A percentile compares a stretch with the other conserved stretches of the same genome.
Evolutionary conservation across 192 early-diverging fungal genomes (phyloP).

Genomic region (Glomus cerebriforme): DNA sequence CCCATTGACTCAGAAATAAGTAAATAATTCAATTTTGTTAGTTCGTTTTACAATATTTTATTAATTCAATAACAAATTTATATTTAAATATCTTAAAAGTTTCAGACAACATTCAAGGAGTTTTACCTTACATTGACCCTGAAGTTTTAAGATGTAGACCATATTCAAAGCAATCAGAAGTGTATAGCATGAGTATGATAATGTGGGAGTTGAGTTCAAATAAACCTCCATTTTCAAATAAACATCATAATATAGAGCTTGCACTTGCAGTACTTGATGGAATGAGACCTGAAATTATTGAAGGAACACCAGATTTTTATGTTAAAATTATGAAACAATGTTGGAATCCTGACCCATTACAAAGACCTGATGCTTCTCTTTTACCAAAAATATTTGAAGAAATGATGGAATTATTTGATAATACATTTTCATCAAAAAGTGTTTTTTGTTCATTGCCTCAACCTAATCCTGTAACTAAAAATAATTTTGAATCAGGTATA

Average conservation of each 20-base stretch:
- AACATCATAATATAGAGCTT: not conserved
- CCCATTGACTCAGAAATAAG: conserved; percentile 38
- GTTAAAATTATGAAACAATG: not conserved
- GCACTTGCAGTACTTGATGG: not conserved
- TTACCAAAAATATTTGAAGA: conserved; percentile 42
- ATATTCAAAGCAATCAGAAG: conserved; percentile 40
- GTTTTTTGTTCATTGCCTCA: too few species aligned
- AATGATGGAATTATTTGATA: not conserved
- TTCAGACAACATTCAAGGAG: conserved; percentile 27
- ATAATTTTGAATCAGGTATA: too few species aligned
- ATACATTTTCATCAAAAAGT: not conserved
- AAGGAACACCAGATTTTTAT: not conserved
- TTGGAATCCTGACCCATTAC: not conserved
- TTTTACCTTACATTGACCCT: conserved; percentile 46
- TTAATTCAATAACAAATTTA: not conserved
- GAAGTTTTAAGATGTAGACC: conserved; percentile 36
- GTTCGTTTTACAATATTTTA: not conserved
- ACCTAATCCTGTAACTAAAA: too few species aligned
- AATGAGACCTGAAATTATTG: not conserved
- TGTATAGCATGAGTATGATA: conserved; percentile 45
- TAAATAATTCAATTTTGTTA: not conserved
- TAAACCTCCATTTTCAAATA: conserved; percentile 33
- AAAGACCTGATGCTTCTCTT: not conserved
- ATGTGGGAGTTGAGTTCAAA: conserved; percentile 49
- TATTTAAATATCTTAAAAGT: not conserved